These are phyloP conservation scores for Cucumis melo DNA, from an alignment of 306 rosid species.

Conservation along the genomic window DNA sequence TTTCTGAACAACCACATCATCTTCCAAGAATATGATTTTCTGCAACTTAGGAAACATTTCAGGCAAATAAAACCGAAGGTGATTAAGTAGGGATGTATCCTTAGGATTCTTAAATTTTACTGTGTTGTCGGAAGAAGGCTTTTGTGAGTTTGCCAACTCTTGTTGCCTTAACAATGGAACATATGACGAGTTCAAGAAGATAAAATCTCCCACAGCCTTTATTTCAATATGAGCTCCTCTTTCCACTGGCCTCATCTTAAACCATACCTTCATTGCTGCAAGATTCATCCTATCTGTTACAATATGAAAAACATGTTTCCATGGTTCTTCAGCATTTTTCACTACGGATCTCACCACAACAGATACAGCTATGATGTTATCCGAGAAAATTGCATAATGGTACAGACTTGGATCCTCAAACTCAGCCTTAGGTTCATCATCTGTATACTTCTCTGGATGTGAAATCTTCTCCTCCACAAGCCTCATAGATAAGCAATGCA, in stretches of 20 bases:
- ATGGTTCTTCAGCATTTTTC: constrained; percentile 78
- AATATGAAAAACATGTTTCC: constrained; percentile 89
- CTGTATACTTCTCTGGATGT: constrained; percentile 68
- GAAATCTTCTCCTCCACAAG: constrained; percentile 79
- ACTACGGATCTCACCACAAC: constrained; percentile 91
- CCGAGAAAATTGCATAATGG: constrained; percentile 92
- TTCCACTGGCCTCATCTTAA: constrained; percentile 86
- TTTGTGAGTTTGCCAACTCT: constrained; percentile 43
- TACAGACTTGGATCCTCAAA: constrained; percentile 84
- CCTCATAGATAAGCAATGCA: constrained; percentile 98
- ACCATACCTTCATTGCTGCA: constrained; percentile 99
- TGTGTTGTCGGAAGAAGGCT: constrained; percentile 31
- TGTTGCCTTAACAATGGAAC: constrained; percentile 69
- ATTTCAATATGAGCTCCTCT: constrained; percentile 77
- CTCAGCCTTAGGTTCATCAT: constrained; percentile 59
- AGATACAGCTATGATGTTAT: constrained; percentile 84
- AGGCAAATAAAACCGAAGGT: constrained; percentile 88
- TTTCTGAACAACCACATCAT: constrained; percentile 92
- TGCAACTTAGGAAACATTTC: constrained; percentile 86
- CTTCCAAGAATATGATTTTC: constrained; percentile 72
- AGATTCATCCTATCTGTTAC: constrained; percentile 93
- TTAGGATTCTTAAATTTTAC: constrained; percentile 38
- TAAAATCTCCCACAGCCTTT: constrained; percentile 70
- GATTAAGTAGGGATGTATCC: constrained; percentile 57
- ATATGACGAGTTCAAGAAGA: constrained; percentile 73